Conservation (phyloP, 2,329 filamentous ascomycete species). For the Cladophialophora psammophila region DNA sequence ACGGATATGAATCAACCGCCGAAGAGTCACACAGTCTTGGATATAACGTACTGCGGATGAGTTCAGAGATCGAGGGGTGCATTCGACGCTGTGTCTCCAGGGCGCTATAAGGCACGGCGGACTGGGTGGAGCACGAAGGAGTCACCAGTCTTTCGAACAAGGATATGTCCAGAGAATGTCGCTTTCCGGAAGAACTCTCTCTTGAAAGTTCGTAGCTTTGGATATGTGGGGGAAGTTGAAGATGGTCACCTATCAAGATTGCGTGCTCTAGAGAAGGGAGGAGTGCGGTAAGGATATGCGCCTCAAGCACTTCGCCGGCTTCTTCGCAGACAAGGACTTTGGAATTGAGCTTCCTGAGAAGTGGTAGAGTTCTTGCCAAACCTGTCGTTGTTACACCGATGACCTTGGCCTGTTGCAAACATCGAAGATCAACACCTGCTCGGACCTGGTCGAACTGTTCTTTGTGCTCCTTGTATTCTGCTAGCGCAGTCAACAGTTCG, state of each 20-base stretch:
- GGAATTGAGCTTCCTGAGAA: constrained; percentile 53
- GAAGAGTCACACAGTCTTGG: constrained; percentile 61
- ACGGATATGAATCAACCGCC: constrained; percentile 47
- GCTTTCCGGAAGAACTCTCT: constrained; percentile 46
- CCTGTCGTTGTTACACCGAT: constrained; percentile 64
- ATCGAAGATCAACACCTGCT: constrained; percentile 33
- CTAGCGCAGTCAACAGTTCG: neutral
- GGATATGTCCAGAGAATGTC: constrained; percentile 57
- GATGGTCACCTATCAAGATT: constrained; percentile 55
- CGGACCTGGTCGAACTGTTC: constrained; percentile 1
- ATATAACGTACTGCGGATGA: constrained; percentile 67
- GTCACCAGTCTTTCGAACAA: constrained; percentile 61
- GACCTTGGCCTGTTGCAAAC: constrained; percentile 52
- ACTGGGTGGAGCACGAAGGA: constrained; percentile 29
- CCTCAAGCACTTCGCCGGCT: constrained; percentile 53
- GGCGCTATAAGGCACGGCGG: constrained; percentile 48
- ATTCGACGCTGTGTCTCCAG: constrained; percentile 70
- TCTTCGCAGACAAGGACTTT: constrained; percentile 55
- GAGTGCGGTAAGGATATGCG: constrained; percentile 51
- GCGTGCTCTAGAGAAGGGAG: constrained; percentile 52
- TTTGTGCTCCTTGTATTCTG: neutral
- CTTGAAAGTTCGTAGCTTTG: constrained; percentile 48
- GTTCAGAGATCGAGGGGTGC: constrained; percentile 66
- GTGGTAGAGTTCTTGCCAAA: constrained; percentile 55
- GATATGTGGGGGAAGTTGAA: constrained; percentile 53